Evolutionary conservation across 1,284 basidiomycete genomes (phyloP), one percentile per base, ranked within the genome.

Genomic region (Trichosporon sp.): DNA sequence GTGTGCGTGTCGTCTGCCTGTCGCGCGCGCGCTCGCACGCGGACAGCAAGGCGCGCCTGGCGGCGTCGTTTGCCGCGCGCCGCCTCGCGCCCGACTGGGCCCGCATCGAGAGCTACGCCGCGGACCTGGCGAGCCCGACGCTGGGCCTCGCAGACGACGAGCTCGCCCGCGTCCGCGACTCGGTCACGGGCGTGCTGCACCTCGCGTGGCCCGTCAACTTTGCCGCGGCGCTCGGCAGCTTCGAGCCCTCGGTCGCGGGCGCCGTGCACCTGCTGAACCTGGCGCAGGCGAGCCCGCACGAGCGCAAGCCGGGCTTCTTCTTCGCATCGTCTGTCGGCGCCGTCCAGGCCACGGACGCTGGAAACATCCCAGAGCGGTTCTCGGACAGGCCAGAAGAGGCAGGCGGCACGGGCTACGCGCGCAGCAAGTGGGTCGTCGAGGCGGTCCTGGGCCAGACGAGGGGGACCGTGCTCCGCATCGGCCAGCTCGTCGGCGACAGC

Each of bases 361-460:
- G n/a, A 0, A 63, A 75, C 0, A 72, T 77, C 11, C 11, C 23
- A 13, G 80, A 81, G 58, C 71, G 68, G 23, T 81, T 80, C 70
- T 68, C 78, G 0, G 71, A 74, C 32, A 64, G 65, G 18, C 80
- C 80, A 7, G 62, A 64, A 0, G 76, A 76, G 0, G 79, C 79
- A 2, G 77, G 71, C 8, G 72, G 70, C 2, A 86, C 88, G 66
- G 88, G 88, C 27, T 89, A 89, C 73, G 88, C 87, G 5, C 77
- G 85, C 65, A 84, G 80, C 65, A 90, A 90, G 75, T 89, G 88
- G 88, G 86, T 89, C 0, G 86, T 85, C 0, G 89, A 90, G 81
- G 87, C 86, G 73, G 67, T 89, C 0, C 86, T 86, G 73, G 82
- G 86, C 72, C 47, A 85, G 15, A 60, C 56, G 56, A 7, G 56